Conservation (phyloP, 352 stramenopile species). For the Phytophthora uliginosa region DNA sequence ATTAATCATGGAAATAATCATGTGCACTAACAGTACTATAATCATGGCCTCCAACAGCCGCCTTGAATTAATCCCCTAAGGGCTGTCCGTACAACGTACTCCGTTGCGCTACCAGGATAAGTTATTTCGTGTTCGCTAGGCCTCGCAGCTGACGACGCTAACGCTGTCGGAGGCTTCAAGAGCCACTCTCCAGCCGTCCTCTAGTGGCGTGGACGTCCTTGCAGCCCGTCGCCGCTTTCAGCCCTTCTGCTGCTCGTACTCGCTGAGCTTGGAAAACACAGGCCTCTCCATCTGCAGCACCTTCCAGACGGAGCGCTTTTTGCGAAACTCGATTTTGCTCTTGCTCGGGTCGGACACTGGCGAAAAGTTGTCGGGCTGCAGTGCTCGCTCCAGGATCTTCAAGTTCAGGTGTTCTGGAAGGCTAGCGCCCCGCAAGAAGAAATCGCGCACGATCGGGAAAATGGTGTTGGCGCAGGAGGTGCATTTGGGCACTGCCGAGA, state of each 20-base stretch:
- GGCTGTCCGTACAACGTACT: too few species aligned
- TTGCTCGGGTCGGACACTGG: conserved; percentile 75
- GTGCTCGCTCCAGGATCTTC: conserved; percentile 37
- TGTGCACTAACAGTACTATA: too few species aligned
- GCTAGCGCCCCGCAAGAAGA: conserved; percentile 52
- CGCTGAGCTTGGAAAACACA: conserved; percentile 55
- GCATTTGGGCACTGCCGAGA: conserved; percentile 82
- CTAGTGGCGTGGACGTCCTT: conserved; percentile 6
- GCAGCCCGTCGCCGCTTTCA: conserved; percentile 8
- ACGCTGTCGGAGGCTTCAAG: conserved; percentile 10
- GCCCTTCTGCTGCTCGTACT: conserved; percentile 35
- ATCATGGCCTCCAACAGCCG: too few species aligned
- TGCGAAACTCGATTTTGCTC: conserved; percentile 85
- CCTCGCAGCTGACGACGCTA: conserved; percentile 11
- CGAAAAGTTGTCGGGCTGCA: conserved; percentile 62
- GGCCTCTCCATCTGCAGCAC: conserved; percentile 78
- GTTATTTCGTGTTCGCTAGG: conserved; percentile 3
- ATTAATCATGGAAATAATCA: too few species aligned
- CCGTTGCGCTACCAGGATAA: too few species aligned
- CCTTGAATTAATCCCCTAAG: too few species aligned
- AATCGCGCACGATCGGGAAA: conserved; percentile 73
- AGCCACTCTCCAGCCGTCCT: conserved; percentile 20
- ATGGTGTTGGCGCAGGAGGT: conserved; percentile 61
- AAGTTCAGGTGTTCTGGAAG: conserved; percentile 42
- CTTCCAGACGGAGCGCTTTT: conserved; percentile 61